phyloP scores from a whole-genome alignment of 371 early-diverging fungal genomes.

The Dinochytrium kinnereticum region DNA sequence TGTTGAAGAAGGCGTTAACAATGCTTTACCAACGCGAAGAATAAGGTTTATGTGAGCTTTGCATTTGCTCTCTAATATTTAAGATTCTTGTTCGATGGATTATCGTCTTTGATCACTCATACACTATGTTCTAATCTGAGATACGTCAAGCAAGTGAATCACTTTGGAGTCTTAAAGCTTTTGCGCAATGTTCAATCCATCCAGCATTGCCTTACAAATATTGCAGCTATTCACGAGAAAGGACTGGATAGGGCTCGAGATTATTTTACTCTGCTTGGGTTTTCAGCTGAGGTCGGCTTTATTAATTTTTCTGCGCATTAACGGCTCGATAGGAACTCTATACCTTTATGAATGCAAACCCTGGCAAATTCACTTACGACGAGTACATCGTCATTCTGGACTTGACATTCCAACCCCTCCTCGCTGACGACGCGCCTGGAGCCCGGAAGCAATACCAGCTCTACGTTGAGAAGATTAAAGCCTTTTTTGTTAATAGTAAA shows the following conservation, averaged over 20 bases:
- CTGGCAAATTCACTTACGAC: conserved; percentile 47
- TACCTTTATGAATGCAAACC: conserved; percentile 28
- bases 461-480: conserved; percentile 30
- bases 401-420: conserved; percentile 37
- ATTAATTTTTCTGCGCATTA: not conserved
- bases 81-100: conserved; percentile 82
- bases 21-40: conserved; percentile 67
- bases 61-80: not conserved
- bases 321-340: conserved; percentile 36
- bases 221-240: conserved; percentile 66
- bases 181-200: conserved; percentile 80
- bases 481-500: conserved; percentile 39
- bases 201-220: conserved; percentile 86
- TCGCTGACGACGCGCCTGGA: conserved; percentile 24
- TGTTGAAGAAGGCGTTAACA: conserved; percentile 73
- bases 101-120: conserved; percentile 76
- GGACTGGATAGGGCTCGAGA: conserved; percentile 72
- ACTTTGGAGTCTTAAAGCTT: conserved; percentile 78
- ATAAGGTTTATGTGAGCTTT: conserved; percentile 53
- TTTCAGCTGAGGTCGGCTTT: conserved; percentile 60
- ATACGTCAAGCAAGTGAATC: conserved; percentile 75
- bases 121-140: conserved; percentile 70
- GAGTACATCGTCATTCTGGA: conserved; percentile 54
- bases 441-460: conserved; percentile 21
- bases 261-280: conserved; percentile 75